phyloP scores from a whole-genome alignment of 2,329 filamentous ascomycete genomes.

The Penicillium occitanis region DNA sequence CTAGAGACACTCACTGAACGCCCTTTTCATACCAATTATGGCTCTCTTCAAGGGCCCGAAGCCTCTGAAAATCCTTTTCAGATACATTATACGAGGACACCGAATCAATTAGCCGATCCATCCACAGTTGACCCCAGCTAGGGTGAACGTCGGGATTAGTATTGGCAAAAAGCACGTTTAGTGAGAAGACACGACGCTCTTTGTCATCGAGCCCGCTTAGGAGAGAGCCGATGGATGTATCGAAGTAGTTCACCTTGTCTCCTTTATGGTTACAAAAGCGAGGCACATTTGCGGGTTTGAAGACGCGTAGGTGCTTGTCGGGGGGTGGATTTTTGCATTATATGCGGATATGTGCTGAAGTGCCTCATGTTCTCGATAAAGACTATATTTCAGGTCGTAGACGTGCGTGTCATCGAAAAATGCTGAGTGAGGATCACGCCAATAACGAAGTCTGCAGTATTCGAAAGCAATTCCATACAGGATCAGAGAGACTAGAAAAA shows the following conservation, averaged over 20 bases:
- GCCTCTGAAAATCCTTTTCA: constrained; percentile 23
- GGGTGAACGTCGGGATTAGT: constrained; percentile 29
- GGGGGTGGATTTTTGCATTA: constrained; percentile 24
- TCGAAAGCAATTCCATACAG: constrained; percentile 26
- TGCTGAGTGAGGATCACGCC: constrained; percentile 32
- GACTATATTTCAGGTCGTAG: constrained; percentile 31
- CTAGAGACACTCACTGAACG: constrained; percentile 29
- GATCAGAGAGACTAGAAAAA: constrained; percentile 16
- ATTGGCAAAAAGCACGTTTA: constrained; percentile 29
- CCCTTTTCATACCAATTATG: constrained; percentile 35
- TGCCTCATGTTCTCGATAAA: constrained; percentile 28
- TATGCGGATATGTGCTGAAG: constrained; percentile 26
- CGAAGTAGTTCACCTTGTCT: constrained; percentile 30
- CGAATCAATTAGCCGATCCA: constrained; percentile 25
- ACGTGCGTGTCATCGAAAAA: constrained; percentile 30
- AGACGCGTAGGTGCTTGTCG: background rate
- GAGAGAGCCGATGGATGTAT: constrained; percentile 29
- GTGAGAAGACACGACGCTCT: constrained; percentile 27
- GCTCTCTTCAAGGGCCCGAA: constrained; percentile 29
- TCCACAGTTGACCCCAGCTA: constrained; percentile 30
- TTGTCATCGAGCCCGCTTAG: constrained; percentile 25
- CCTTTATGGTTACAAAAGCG: constrained; percentile 29
- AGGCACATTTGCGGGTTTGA: constrained; percentile 25
- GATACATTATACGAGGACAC: constrained; percentile 26
- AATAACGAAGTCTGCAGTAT: constrained; percentile 27